Evolutionary conservation across 2,329 filamentous ascomycete genomes (phyloP).

Genomic region (Lachnellula willkommii): DNA sequence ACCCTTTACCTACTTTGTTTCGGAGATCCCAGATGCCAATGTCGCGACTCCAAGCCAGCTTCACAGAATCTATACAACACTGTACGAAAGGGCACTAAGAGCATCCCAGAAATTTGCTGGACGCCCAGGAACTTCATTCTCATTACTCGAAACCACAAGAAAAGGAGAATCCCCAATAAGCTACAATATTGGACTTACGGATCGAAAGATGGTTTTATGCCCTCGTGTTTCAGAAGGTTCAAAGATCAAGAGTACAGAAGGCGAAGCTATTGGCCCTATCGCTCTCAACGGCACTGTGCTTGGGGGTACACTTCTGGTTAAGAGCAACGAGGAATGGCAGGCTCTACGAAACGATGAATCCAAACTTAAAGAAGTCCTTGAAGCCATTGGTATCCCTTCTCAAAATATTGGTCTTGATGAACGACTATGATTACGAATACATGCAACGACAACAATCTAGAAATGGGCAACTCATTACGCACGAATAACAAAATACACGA

Average conservation of each 20-base stretch:
- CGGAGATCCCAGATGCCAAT: conserved; percentile 10
- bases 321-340: conserved; percentile 53
- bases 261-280: conserved; percentile 24
- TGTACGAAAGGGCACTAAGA: conserved; percentile 23
- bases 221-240: conserved; percentile 50
- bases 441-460: background rate
- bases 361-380: conserved; percentile 38
- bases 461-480: background rate
- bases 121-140: background rate
- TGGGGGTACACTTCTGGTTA: conserved; percentile 59
- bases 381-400: conserved; percentile 23
- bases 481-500: background rate
- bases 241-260: conserved; percentile 15
- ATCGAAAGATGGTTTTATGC: conserved; percentile 46
- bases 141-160: background rate
- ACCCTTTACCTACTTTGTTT: conserved; percentile 30
- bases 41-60: conserved; percentile 17
- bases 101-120: background rate
- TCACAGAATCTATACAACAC: conserved; percentile 21
- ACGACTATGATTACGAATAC: background rate
- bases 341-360: conserved; percentile 40
- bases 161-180: conserved; percentile 44
- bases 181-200: conserved; percentile 60
- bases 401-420: conserved; percentile 1
- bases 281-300: conserved; percentile 58